These are phyloP conservation scores for Sutorius australiensis DNA, from an alignment of 768 basidiomycete genomes.

Conservation along the genomic window DNA sequence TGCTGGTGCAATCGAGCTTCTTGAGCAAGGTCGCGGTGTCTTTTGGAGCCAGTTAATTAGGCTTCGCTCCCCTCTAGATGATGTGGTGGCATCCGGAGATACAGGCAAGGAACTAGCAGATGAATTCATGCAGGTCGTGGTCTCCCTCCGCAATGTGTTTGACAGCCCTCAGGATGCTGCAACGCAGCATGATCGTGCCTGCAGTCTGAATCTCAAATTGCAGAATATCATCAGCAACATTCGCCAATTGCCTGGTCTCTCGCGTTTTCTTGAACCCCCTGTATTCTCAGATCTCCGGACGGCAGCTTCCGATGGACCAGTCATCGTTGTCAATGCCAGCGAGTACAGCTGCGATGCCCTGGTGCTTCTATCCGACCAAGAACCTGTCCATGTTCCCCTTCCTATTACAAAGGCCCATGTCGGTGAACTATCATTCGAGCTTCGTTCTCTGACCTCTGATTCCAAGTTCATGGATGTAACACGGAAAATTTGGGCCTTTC, in stretches of 20 bases:
- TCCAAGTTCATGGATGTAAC: neutral
- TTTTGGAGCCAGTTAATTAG: too few relatives aligned
- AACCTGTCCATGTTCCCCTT: neutral
- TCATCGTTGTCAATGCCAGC: neutral
- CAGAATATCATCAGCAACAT: too few relatives aligned
- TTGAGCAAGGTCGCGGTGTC: too few relatives aligned
- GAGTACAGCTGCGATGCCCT: neutral
- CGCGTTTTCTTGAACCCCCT: too few relatives aligned
- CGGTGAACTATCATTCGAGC: neutral
- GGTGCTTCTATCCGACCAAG: neutral
- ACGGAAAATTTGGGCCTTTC: neutral
- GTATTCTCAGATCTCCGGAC: neutral
- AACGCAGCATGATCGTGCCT: too few relatives aligned
- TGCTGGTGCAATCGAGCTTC: neutral
- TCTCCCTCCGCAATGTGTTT: neutral
- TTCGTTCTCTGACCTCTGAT: neutral
- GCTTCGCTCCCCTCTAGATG: neutral
- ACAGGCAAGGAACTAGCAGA: neutral
- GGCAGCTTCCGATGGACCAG: neutral
- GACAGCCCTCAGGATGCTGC: too few relatives aligned
- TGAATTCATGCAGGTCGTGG: neutral
- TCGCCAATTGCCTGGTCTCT: neutral
- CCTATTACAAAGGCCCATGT: neutral
- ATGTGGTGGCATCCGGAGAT: neutral
- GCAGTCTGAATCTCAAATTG: too few relatives aligned